These are phyloP conservation scores for Stenogyne calaminthoides DNA, from an alignment of 305 asterid genomes.

Conservation along the genomic window DNA sequence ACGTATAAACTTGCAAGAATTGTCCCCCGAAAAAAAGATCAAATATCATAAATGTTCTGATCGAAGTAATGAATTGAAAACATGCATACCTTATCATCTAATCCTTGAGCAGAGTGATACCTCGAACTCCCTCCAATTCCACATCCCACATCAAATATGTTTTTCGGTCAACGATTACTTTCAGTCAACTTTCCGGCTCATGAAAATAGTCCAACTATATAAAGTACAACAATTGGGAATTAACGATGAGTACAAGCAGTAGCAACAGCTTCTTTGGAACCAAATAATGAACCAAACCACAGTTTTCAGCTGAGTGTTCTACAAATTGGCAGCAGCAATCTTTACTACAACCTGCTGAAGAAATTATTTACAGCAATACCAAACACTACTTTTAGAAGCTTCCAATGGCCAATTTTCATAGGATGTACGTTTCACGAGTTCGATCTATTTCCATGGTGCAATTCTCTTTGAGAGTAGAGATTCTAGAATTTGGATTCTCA, in stretches of 20 bases:
- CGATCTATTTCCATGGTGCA: not conserved
- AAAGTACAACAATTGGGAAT: not conserved
- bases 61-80: not conserved
- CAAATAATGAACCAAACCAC: constrained; percentile 35
- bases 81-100: constrained; percentile 52
- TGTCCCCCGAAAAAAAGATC: not conserved
- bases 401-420: constrained; percentile 59
- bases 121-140: constrained; percentile 97
- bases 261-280: constrained; percentile 39
- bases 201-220: too few relatives aligned
- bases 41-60: not conserved
- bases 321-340: not conserved
- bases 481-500: too few relatives aligned
- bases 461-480: not conserved
- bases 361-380: not conserved
- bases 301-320: constrained; percentile 32
- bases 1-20: not conserved
- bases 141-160: constrained; percentile 91
- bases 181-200: too few relatives aligned
- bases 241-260: too few relatives aligned
- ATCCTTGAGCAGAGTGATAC: constrained; percentile 74
- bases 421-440: not conserved
- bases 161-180: too few relatives aligned
- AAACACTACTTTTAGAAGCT: constrained; percentile 22
- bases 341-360: not conserved